Evolutionary conservation across 1,284 basidiomycete genomes (phyloP).

Genomic region (Rhizoctonia solani): DNA sequence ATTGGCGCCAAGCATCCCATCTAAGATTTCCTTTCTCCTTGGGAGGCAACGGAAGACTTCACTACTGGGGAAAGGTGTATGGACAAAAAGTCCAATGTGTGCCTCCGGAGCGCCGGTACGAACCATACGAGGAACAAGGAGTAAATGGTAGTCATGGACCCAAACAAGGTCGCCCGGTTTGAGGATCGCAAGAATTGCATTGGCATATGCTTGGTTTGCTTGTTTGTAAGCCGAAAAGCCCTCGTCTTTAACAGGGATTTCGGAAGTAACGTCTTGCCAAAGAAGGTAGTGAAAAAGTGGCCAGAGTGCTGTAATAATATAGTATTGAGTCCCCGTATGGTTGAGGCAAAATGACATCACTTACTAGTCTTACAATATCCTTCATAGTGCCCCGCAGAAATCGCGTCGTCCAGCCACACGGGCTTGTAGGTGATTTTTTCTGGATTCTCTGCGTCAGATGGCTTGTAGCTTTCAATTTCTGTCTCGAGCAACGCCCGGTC

Average conservation of each 20-base stretch:
- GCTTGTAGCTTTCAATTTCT: conserved; percentile 60
- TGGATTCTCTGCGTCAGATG: conserved; percentile 56
- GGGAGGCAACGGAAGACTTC: conserved; percentile 96
- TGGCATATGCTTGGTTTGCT: conserved; percentile 86
- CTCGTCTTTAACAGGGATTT: conserved; percentile 79
- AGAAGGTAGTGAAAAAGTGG: conserved; percentile 98
- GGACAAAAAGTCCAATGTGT: conserved; percentile 90
- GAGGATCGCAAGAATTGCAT: conserved; percentile 75
- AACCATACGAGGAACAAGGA: conserved; percentile 61
- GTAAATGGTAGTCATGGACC: conserved; percentile 70
- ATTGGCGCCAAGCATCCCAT: conserved; percentile 98
- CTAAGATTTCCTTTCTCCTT: conserved; percentile 87
- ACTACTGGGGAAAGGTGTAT: conserved; percentile 96
- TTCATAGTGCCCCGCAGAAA: conserved; percentile 92
- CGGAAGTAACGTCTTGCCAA: conserved; percentile 91
- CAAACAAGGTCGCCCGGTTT: conserved; percentile 88
- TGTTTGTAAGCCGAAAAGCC: conserved; percentile 84
- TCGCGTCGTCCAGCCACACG: conserved; percentile 89
- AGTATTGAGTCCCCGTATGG: too few relatives aligned
- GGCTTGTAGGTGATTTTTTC: conserved; percentile 77
- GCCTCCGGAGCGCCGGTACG: conserved; percentile 70
- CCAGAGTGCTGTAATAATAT: conserved; percentile 74
- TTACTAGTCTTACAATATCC: conserved; percentile 97
- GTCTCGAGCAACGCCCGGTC: conserved; percentile 66
- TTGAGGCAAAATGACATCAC: too few relatives aligned